Conservation (phyloP, 163 green algal genomes). For the Scenedesmus sp. region DNA sequence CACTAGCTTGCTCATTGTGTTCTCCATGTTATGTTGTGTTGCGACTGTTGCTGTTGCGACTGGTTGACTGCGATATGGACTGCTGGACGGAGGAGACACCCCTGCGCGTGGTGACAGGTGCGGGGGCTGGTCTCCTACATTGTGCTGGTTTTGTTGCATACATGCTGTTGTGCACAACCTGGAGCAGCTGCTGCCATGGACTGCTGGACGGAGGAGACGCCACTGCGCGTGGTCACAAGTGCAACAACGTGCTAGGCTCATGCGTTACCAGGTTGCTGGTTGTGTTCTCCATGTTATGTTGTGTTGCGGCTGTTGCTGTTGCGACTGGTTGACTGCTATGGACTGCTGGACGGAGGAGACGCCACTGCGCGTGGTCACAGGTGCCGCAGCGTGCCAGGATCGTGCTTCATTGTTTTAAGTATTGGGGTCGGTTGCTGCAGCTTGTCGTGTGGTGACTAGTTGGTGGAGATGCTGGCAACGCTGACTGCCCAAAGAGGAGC, state of each 20-base stretch:
- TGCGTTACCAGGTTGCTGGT: background rate
- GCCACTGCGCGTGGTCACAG: slow-evolving; percentile 70
- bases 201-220: slow-evolving; percentile 66
- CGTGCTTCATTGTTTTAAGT: too few species aligned
- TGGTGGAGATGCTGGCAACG: too few species aligned
- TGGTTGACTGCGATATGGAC: slow-evolving; percentile 50
- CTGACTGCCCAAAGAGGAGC: too few species aligned
- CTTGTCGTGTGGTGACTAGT: too few species aligned
- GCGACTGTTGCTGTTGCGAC: too few species aligned
- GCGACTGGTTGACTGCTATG: slow-evolving; percentile 45
- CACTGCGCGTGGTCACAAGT: slow-evolving; percentile 68
- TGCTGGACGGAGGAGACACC: slow-evolving; percentile 68
- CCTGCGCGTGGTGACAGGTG: slow-evolving; percentile 67
- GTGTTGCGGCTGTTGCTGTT: too few species aligned
- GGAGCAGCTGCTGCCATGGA: slow-evolving; percentile 68
- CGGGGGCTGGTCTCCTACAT: background rate
- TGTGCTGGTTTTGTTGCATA: slow-evolving; percentile 52
- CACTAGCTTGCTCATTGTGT: background rate
- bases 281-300: too few species aligned
- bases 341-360: slow-evolving; percentile 66
- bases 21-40: too few species aligned
- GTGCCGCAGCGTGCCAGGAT: background rate
- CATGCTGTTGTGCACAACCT: slow-evolving; percentile 78
- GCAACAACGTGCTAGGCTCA: background rate
- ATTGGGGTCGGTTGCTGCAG: background rate